These are phyloP conservation scores for Lepiota subincarnata DNA, from an alignment of 768 basidiomycete species.

Conservation along the genomic window DNA sequence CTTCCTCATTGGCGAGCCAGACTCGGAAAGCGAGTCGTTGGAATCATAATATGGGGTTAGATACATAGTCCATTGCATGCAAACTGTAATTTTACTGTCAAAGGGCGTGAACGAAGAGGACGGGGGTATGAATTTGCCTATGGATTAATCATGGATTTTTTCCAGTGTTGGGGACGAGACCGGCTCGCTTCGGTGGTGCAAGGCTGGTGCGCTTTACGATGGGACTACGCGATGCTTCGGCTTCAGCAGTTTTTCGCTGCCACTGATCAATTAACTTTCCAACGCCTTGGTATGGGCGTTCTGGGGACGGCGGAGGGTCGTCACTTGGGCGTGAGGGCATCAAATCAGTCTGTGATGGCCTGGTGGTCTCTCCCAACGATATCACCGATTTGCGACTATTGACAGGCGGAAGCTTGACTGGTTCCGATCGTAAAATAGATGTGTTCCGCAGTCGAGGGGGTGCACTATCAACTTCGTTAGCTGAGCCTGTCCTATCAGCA, in stretches of 20 bases:
- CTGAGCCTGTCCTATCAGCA: not conserved
- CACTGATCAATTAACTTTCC: constrained; percentile 84
- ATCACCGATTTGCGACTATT: constrained; percentile 10
- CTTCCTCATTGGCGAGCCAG: not conserved
- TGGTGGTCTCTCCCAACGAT: constrained; percentile 14
- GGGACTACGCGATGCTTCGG: constrained; percentile 33
- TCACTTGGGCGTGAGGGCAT: constrained; percentile 18
- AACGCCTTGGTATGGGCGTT: constrained; percentile 78
- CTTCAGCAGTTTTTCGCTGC: constrained; percentile 75
- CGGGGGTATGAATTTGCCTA: not conserved
- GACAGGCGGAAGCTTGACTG: constrained; percentile 11
- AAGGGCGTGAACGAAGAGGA: constrained; percentile 13
- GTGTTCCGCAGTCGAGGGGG: constrained; percentile 20
- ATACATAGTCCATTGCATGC: not conserved
- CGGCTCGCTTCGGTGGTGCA: constrained; percentile 36
- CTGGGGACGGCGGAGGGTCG: constrained; percentile 59
- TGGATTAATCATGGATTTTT: constrained; percentile 8
- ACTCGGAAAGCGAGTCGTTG: constrained; percentile 4
- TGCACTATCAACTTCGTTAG: constrained; percentile 16
- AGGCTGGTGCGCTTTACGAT: constrained; percentile 32
- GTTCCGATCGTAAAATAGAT: constrained; percentile 4
- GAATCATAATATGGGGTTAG: not conserved
- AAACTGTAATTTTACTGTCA: not conserved
- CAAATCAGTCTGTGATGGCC: constrained; percentile 19
- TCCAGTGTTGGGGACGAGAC: constrained; percentile 24